Evolutionary conservation across 306 rosid species (phyloP).

Genomic region (Gastrolobium bilobum): DNA sequence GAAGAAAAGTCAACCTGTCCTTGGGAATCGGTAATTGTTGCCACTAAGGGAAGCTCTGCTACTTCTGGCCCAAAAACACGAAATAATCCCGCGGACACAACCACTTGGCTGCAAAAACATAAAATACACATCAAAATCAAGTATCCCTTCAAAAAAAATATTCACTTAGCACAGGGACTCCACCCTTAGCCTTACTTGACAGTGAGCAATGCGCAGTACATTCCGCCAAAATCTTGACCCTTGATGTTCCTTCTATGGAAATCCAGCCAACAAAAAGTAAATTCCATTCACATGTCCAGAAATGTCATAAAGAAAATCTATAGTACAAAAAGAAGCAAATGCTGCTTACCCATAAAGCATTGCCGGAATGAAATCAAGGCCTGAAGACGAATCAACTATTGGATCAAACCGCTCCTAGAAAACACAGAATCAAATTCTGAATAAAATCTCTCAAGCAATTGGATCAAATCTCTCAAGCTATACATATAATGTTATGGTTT

Average conservation of each 20-base stretch:
- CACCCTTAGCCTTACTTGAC: constrained; percentile 66
- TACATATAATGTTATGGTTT: background rate
- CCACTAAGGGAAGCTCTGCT: constrained; percentile 93
- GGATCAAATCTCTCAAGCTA: background rate
- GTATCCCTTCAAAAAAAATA: background rate
- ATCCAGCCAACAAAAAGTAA: constrained; percentile 13
- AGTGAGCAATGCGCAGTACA: constrained; percentile 82
- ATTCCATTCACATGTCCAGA: background rate
- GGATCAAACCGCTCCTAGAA: constrained; percentile 78
- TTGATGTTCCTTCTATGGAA: constrained; percentile 59
- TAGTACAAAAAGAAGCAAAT: background rate
- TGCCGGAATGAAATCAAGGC: constrained; percentile 67
- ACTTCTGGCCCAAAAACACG: constrained; percentile 82
- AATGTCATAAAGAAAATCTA: background rate
- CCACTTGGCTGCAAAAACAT: constrained; percentile 57
- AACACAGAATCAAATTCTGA: background rate
- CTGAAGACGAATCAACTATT: constrained; percentile 66
- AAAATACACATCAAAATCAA: constrained; percentile 20
- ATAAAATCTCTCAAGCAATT: background rate
- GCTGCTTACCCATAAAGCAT: constrained; percentile 84
- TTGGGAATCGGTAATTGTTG: constrained; percentile 66
- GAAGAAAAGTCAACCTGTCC: constrained; percentile 66
- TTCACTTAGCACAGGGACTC: background rate
- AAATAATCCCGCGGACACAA: constrained; percentile 76
- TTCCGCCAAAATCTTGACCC: constrained; percentile 77